A percentile compares a stretch with the other conserved stretches of the same genome.
Conservation (phyloP, 495 filamentous ascomycete species). For the Bacidia gigantensis region DNA sequence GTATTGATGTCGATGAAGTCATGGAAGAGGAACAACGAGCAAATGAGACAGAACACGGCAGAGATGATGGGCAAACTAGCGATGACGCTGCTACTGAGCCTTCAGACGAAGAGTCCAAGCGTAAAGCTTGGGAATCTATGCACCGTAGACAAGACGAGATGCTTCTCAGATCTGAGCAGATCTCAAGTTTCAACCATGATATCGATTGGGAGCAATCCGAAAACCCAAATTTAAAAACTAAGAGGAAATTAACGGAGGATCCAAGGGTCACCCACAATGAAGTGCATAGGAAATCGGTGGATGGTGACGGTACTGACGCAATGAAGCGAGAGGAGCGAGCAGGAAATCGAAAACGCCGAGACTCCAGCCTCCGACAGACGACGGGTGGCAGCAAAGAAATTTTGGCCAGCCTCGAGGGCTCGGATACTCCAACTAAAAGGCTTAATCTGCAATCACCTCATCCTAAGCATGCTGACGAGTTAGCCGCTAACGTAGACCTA, state of each 20-base stretch:
- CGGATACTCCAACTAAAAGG: slow-evolving; percentile 6
- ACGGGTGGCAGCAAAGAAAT: slow-evolving; percentile 45
- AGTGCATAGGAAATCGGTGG: slow-evolving; percentile 59
- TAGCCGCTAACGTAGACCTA: slow-evolving; percentile 32
- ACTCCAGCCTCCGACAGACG: slow-evolving; percentile 42
- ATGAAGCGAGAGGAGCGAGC: slow-evolving; percentile 43
- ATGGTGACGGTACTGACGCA: slow-evolving; percentile 60
- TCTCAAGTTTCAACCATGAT: slow-evolving; percentile 78
- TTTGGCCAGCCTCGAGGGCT: slow-evolving; percentile 31
- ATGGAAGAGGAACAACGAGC: slow-evolving; percentile 57
- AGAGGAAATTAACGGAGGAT: slow-evolving; percentile 48
- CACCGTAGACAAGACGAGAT: slow-evolving; percentile 49
- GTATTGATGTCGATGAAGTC: slow-evolving; percentile 84
- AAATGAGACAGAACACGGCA: slow-evolving; percentile 5
- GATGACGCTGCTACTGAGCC: slow-evolving; percentile 36
- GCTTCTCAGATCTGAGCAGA: slow-evolving; percentile 41
- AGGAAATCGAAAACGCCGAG: slow-evolving; percentile 45
- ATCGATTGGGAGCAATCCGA: slow-evolving; percentile 53
- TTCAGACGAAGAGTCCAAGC: slow-evolving; percentile 28
- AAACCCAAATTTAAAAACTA: slow-evolving; percentile 47
- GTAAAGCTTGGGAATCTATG: slow-evolving; percentile 41
- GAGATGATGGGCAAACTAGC: slow-evolving; percentile 23
- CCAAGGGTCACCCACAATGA: slow-evolving; percentile 47
- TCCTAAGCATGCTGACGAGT: too few relatives aligned
- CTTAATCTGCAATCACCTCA: too few relatives aligned